A percentile compares a stretch with the other conserved stretches of the same genome.
phyloP scores from a whole-genome alignment of 2,329 filamentous ascomycete genomes.

The Alternaria rosae region DNA sequence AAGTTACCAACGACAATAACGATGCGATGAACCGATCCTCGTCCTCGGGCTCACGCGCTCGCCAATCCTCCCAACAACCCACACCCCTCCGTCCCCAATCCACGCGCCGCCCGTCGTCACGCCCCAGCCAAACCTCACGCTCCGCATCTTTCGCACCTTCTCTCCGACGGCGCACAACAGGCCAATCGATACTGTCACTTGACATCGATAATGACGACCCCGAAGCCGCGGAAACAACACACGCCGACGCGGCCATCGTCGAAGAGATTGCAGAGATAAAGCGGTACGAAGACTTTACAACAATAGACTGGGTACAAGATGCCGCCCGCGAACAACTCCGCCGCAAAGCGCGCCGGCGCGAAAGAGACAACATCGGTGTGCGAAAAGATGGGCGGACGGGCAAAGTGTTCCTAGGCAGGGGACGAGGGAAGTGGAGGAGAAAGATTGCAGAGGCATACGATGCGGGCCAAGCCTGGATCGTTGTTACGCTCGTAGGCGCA shows the following conservation, averaged over 20 bases:
- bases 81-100: conserved; percentile 54
- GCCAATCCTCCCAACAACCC: conserved; percentile 23
- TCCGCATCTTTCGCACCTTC: conserved; percentile 61
- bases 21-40: conserved; percentile 56
- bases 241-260: conserved; percentile 75
- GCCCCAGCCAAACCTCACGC: conserved; percentile 29
- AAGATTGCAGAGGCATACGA: conserved; percentile 88
- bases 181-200: conserved; percentile 70
- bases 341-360: conserved; percentile 76
- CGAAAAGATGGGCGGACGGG: conserved; percentile 60
- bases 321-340: conserved; percentile 87
- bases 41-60: conserved; percentile 9
- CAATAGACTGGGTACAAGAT: conserved; percentile 99
- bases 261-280: conserved; percentile 99
- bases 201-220: conserved; percentile 68
- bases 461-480: conserved; percentile 96
- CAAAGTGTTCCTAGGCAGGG: conserved; percentile 69
- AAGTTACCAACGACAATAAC: conserved; percentile 4
- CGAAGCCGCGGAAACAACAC: conserved; percentile 56
- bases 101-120: conserved; percentile 47
- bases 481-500: conserved; percentile 90
- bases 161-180: conserved; percentile 67
- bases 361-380: conserved; percentile 40
- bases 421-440: conserved; percentile 70
- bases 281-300: conserved; percentile 98